Percentiles rank a stretch among this genome's conserved stretches.
Evolutionary conservation across 441 rosid species (phyloP).

Genomic region (Pelargonium citronellum): DNA sequence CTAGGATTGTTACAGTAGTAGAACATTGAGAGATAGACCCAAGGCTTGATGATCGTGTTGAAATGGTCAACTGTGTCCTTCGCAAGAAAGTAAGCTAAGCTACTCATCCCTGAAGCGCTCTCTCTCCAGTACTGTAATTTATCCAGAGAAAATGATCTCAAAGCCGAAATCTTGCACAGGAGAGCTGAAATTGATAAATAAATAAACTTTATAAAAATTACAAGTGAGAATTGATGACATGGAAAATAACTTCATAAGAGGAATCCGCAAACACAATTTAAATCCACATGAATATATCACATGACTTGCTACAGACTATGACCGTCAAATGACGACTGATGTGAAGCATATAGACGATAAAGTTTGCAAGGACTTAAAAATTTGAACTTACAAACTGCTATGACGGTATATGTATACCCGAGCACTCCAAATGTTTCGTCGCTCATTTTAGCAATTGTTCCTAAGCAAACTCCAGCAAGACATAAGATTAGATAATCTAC

Average conservation of each 20-base stretch:
- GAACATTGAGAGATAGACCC: slow-evolving; percentile 88
- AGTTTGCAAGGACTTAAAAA: background rate
- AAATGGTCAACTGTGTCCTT: slow-evolving; percentile 90
- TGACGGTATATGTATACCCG: slow-evolving; percentile 89
- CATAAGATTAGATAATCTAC: slow-evolving; percentile 81
- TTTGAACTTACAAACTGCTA: slow-evolving; percentile 84
- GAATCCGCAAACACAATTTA: background rate
- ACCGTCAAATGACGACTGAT: background rate
- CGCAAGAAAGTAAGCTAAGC: slow-evolving; percentile 80
- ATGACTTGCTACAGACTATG: background rate
- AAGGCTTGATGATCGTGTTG: slow-evolving; percentile 81
- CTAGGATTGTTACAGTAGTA: slow-evolving; percentile 95
- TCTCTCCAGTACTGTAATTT: slow-evolving; percentile 91
- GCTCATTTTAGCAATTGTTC: slow-evolving; percentile 88
- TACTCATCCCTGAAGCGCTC: slow-evolving; percentile 81
- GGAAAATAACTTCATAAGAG: background rate
- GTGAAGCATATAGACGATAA: background rate
- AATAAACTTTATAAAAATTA: background rate
- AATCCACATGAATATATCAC: background rate
- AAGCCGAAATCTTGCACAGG: slow-evolving; percentile 82
- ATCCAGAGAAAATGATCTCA: slow-evolving; percentile 85
- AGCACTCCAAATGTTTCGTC: slow-evolving; percentile 83
- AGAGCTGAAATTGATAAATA: slow-evolving; percentile 47
- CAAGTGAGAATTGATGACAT: background rate
- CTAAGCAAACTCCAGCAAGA: slow-evolving; percentile 93